phyloP scores from a whole-genome alignment of 257 asterid genomes.

The Paraleonurus japonicus region DNA sequence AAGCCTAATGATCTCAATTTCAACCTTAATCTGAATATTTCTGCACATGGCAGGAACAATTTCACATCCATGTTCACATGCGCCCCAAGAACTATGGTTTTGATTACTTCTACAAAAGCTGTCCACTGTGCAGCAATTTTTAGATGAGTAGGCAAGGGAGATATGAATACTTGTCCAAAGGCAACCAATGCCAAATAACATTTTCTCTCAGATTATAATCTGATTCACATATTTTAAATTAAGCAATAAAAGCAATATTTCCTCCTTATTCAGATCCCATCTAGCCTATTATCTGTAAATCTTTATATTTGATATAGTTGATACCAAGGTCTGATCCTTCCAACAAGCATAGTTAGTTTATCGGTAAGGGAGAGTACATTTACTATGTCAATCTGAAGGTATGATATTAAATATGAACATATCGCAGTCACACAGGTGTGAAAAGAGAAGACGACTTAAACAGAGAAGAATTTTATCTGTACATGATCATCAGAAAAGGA shows the following conservation, averaged over 20 bases:
- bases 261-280: conserved; percentile 1
- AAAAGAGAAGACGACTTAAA: conserved; percentile 3
- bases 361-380: conserved; percentile 8
- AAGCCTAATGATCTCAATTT: background rate
- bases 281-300: background rate
- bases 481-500: conserved; percentile 17
- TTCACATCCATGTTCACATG: conserved; percentile 11
- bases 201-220: conserved; percentile 1
- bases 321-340: conserved; percentile 20
- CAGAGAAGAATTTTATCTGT: conserved; percentile 8
- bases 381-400: conserved; percentile 12
- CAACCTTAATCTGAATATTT: background rate
- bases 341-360: background rate
- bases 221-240: background rate
- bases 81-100: background rate
- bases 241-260: background rate
- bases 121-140: conserved; percentile 10
- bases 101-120: background rate
- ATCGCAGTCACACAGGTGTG: background rate
- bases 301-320: background rate
- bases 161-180: background rate
- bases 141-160: conserved; percentile 1
- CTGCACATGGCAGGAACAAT: conserved; percentile 5
- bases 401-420: background rate
- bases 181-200: background rate